Percentiles rank a stretch among this genome's conserved stretches.
Evolutionary conservation across 495 filamentous ascomycete species (phyloP).

Genomic region (Chaetomidium leptoderma): DNA sequence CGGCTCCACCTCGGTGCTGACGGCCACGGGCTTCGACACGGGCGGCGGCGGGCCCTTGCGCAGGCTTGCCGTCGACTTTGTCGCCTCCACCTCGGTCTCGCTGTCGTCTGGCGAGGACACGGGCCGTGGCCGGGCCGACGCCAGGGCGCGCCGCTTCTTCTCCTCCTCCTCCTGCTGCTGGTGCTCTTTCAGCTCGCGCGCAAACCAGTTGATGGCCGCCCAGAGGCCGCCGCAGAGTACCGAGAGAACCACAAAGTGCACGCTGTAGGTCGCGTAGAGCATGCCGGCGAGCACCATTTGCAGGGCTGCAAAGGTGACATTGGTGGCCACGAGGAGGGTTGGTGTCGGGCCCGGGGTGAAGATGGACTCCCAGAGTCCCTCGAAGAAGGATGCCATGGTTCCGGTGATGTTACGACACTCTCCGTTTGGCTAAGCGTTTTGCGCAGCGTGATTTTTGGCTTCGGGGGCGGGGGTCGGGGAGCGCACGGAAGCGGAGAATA

Average conservation of each 20-base stretch:
- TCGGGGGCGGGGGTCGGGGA: neutral
- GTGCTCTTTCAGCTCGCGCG: constrained; percentile 64
- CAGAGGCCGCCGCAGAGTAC: constrained; percentile 75
- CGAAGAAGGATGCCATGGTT: constrained; percentile 75
- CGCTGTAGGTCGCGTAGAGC: constrained; percentile 74
- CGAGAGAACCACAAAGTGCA: constrained; percentile 83
- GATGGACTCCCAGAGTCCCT: constrained; percentile 82
- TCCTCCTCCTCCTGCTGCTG: constrained; percentile 61
- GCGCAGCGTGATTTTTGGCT: neutral
- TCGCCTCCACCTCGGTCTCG: constrained; percentile 50
- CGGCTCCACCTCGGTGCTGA: constrained; percentile 38
- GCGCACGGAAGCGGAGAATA: neutral
- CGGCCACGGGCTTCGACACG: constrained; percentile 18
- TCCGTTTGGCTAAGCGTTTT: too few relatives aligned
- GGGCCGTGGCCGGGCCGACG: constrained; percentile 21
- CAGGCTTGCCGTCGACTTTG: constrained; percentile 26
- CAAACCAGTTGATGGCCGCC: constrained; percentile 97
- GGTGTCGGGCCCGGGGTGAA: constrained; percentile 87
- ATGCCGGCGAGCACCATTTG: constrained; percentile 73
- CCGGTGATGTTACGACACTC: neutral
- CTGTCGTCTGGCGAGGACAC: constrained; percentile 35
- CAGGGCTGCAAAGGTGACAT: constrained; percentile 78
- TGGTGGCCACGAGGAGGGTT: constrained; percentile 84
- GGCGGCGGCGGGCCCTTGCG: constrained; percentile 13
- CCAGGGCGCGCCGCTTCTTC: constrained; percentile 44